Base-by-base conservation (phyloP, 2,329 filamentous ascomycete genomes). In the Parastagonospora nodorum region DNA sequence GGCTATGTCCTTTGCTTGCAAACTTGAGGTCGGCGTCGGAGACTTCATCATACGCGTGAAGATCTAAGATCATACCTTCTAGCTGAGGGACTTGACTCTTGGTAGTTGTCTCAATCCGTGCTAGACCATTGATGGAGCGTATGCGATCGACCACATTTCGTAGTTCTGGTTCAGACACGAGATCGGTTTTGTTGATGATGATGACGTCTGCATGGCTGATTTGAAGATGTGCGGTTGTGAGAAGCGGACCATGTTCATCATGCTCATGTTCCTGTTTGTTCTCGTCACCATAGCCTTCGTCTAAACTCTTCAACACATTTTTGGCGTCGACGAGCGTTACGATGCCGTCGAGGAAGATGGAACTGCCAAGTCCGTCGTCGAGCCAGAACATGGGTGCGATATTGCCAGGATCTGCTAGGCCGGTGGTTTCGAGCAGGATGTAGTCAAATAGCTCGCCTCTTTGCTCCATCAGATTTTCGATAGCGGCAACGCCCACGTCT, bases 341-440 rank as follows among this genome's bases (percentile, higher is more conserved):
- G 49, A 99, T 96, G 2, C 94, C 94, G 68, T 99, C 94, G 0
- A 99, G 84, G 73, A 96, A 99, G 64, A 99, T 97, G 32, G 88
- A 92, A 73, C 92, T 96, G 7, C 92, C 93, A 2, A 99, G 82
- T 0, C 92, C 94, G 60, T 97, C 93, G 64, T 99, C 94, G 24
- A 99, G 88, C 94, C 94, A 99, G 77, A 99, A 99, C 11, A 97
- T 78, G 0, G 94, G 94, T 0, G 94, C 94, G 44, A 99, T 86
- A 66, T 97, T 97, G 1, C 94, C 94, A 0, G 94, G 94, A 68
- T 99, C 93, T 4, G 94, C 94, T 5, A 99, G 82, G 0, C 94
- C 94, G 0, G 94, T 97, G 0, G 94, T 99, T 74, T 99, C 94
- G 1, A 99, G 85, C 2, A 99, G 83, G 59, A 99, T 97, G 76